A percentile compares a stretch with the other conserved stretches of the same genome.
phyloP scores from a whole-genome alignment of 768 basidiomycete genomes.

The Multifurca ochricompacta region DNA sequence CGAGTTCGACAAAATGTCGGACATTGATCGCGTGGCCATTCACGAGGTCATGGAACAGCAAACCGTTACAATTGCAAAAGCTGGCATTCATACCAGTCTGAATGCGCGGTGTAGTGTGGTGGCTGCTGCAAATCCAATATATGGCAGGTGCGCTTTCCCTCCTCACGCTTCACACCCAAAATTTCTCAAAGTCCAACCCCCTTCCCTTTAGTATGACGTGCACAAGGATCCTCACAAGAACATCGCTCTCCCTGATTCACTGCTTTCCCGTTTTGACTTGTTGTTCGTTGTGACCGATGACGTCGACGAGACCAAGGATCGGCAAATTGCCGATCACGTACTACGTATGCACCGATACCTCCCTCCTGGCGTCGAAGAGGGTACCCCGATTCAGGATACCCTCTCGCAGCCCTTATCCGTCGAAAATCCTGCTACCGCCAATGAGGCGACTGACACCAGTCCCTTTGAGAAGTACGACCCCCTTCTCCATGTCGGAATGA shows the following conservation, averaged over 20 bases:
- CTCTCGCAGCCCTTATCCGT: constrained; percentile 83
- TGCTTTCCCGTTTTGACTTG: constrained; percentile 97
- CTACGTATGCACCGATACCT: constrained; percentile 95
- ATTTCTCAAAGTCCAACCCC: neutral
- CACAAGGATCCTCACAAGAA: constrained; percentile 99
- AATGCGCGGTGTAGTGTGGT: constrained; percentile 98
- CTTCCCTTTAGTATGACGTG: constrained; percentile 80
- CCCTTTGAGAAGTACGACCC: constrained; percentile 98
- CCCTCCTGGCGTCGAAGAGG: constrained; percentile 94
- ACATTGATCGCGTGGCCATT: constrained; percentile 96
- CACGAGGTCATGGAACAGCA: constrained; percentile 99
- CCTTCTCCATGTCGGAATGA: constrained; percentile 80
- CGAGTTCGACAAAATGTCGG: constrained; percentile 99
- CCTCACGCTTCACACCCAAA: too few species aligned
- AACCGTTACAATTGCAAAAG: constrained; percentile 98
- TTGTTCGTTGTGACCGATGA: constrained; percentile 98
- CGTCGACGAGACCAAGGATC: constrained; percentile 90
- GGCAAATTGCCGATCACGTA: constrained; percentile 94
- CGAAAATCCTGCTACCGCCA: constrained; percentile 56
- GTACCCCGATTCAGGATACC: constrained; percentile 82
- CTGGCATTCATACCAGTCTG: constrained; percentile 95
- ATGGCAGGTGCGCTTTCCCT: constrained; percentile 58
- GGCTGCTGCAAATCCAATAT: constrained; percentile 97
- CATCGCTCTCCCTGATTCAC: constrained; percentile 94
- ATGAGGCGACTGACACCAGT: constrained; percentile 57